Percentiles rank a stretch among this genome's conserved stretches.
phyloP scores from a whole-genome alignment of 176 grass and related monocot genomes.

The Hordeum marinum region DNA sequence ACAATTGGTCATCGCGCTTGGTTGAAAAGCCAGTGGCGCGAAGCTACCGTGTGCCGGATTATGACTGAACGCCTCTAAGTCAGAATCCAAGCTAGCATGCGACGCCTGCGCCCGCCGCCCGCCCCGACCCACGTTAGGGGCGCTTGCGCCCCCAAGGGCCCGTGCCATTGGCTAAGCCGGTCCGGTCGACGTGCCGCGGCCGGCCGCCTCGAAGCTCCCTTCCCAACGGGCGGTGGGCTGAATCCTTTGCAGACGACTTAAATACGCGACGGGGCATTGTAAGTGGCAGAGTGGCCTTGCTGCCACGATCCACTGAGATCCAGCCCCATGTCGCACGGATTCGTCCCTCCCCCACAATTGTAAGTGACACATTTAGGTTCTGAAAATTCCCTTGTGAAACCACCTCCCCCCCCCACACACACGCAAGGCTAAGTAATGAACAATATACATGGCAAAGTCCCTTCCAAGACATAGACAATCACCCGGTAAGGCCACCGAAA shows the following conservation, averaged over 20 bases:
- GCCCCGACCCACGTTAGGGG: conserved; percentile 7
- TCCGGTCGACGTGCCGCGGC: not conserved
- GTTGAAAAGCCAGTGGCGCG: conserved; percentile 64
- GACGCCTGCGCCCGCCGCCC: not conserved
- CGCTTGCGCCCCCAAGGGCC: not conserved
- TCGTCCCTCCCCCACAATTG: conserved; percentile 47
- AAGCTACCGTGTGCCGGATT: conserved; percentile 63
- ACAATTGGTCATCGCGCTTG: conserved; percentile 65
- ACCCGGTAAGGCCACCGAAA: too few relatives aligned
- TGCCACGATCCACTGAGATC: conserved; percentile 69
- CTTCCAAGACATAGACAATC: too few relatives aligned
- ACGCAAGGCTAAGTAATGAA: too few relatives aligned
- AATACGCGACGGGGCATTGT: conserved; percentile 67
- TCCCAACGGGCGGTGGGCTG: conserved; percentile 29
- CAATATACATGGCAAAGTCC: too few relatives aligned
- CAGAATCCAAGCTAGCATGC: conserved; percentile 49
- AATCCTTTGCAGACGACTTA: conserved; percentile 77
- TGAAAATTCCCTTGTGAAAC: too few relatives aligned
- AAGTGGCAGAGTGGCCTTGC: conserved; percentile 72
- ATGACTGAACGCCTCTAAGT: conserved; percentile 62
- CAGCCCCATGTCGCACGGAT: conserved; percentile 40
- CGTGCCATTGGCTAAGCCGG: not conserved
- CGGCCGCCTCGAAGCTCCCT: conserved; percentile 12
- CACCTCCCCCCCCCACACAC: too few relatives aligned
- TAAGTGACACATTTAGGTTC: too few relatives aligned